Evolutionary conservation across 2,329 filamentous ascomycete species (phyloP), one percentile per base, ranked within the genome.

Genomic region (Lecanoromycetidae sp.): DNA sequence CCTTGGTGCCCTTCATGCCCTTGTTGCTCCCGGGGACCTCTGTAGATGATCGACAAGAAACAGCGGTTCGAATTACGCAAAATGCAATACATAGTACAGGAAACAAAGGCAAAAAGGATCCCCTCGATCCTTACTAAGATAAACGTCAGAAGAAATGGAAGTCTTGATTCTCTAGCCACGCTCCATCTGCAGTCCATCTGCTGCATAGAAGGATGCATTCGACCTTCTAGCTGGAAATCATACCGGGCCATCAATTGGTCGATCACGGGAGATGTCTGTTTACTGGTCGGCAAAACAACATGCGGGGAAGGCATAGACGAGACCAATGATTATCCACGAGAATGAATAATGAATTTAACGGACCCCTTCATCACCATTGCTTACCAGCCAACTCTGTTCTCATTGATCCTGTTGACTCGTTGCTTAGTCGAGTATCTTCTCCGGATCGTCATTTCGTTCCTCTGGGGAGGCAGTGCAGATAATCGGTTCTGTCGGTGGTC

Each of bases 1-100:
- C 15, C 34, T 29, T 19, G 17, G 23, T 20, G 15, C 2, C 9
- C 10, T 25, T 23, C n/a, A 27, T 3, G 3, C 2, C 10, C 2
- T 26, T n/a, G n/a, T n/a, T n/a, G n/a, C n/a, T n/a, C n/a, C n/a
- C n/a, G n/a, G n/a, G n/a, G n/a, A n/a, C n/a, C n/a, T n/a, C n/a
- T n/a, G n/a, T n/a, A n/a, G 19, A 38, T 46, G 43, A 46, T 46
- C 35, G 35, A 39, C 43, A 39, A 22, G 34, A 38, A 32, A 5
- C 29, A 33, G 35, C 9, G 32, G 40, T 25, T 26, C 27, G 27
- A 30, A 30, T 8, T 8, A n/a, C 8, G 27, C 27, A 30, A 8
- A n/a, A 30, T 30, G 27, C 27, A n/a, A n/a, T n/a, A n/a, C n/a
- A n/a, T n/a, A n/a, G n/a, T n/a, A n/a, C n/a, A n/a, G n/a, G n/a